These are phyloP conservation scores for Mucuna pruriens DNA, from an alignment of 306 rosid genomes.

Conservation along the genomic window DNA sequence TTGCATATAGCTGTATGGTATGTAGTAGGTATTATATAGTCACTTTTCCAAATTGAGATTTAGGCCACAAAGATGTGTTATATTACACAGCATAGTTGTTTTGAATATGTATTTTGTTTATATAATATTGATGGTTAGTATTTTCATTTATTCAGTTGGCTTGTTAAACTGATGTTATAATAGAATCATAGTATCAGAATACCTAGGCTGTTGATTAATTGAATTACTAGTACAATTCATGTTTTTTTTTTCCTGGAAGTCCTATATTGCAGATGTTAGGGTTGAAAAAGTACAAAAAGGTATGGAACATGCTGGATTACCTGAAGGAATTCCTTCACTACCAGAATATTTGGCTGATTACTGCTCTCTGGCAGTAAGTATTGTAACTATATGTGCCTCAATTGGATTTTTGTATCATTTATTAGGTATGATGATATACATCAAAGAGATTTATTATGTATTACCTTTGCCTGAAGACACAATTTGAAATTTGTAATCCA, in stretches of 20 bases:
- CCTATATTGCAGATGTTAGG: conserved; percentile 55
- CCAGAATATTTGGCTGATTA: conserved; percentile 86
- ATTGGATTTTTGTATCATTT: neutral
- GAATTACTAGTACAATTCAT: conserved; percentile 7
- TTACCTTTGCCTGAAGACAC: conserved; percentile 8
- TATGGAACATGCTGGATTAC: conserved; percentile 63
- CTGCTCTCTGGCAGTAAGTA: conserved; percentile 80
- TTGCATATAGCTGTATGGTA: conserved; percentile 87
- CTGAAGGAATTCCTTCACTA: conserved; percentile 83
- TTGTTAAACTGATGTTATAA: conserved; percentile 13
- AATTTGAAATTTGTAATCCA: neutral
- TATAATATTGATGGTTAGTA: conserved; percentile 11
- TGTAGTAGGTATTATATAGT: conserved; percentile 51
- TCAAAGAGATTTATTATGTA: conserved; percentile 1
- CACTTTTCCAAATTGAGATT: conserved; percentile 22
- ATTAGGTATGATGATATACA: neutral
- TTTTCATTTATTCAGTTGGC: conserved; percentile 12
- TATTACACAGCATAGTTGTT: conserved; percentile 11
- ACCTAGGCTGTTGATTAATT: conserved; percentile 12
- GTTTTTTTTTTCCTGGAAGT: conserved; percentile 58
- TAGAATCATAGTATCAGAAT: neutral
- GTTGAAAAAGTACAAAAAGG: conserved; percentile 52
- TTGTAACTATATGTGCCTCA: conserved; percentile 22
- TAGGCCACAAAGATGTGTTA: conserved; percentile 6
- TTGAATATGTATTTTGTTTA: conserved; percentile 22